Evolutionary conservation across 441 rosid genomes (phyloP).

Genomic region (Populus tomentosa): DNA sequence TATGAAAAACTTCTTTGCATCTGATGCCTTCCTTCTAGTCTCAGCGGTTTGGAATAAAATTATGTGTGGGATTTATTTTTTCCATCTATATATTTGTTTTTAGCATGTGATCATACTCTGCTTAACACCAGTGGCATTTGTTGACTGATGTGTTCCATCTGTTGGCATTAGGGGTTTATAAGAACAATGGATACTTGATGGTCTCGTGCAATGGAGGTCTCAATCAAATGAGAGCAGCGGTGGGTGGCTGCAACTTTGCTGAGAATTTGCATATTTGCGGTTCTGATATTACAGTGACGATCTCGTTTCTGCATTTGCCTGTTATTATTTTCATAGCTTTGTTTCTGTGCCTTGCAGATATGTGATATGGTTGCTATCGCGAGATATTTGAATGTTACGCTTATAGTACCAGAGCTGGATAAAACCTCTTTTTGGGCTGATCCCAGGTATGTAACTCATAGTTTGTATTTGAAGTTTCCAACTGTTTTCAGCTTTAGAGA

Average conservation of each 20-base stretch:
- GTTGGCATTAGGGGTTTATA: conserved; percentile 62
- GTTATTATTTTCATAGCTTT: not conserved
- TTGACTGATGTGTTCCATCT: not conserved
- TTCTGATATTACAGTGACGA: not conserved
- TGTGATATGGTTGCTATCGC: conserved; percentile 96
- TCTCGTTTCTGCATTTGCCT: not conserved
- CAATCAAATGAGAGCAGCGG: too few relatives aligned
- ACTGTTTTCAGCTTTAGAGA: not conserved
- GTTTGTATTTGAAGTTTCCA: not conserved
- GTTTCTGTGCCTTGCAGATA: conserved; percentile 37
- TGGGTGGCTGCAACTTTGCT: too few relatives aligned
- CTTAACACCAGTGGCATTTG: not conserved
- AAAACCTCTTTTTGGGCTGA: conserved; percentile 94
- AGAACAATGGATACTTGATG: conserved; percentile 95
- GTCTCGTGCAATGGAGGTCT: conserved; percentile 34
- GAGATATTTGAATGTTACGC: conserved; percentile 78
- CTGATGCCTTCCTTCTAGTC: conserved; percentile 2
- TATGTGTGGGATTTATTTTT: not conserved
- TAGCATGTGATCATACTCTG: not conserved
- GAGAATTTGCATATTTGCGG: not conserved
- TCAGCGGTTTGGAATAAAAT: not conserved
- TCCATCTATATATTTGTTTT: not conserved
- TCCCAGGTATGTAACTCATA: conserved; percentile 54
- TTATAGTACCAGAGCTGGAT: conserved; percentile 88
- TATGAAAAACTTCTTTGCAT: not conserved